Conservation (phyloP, 169 alveolate genomes). For the Toxoplasma gondii region DNA sequence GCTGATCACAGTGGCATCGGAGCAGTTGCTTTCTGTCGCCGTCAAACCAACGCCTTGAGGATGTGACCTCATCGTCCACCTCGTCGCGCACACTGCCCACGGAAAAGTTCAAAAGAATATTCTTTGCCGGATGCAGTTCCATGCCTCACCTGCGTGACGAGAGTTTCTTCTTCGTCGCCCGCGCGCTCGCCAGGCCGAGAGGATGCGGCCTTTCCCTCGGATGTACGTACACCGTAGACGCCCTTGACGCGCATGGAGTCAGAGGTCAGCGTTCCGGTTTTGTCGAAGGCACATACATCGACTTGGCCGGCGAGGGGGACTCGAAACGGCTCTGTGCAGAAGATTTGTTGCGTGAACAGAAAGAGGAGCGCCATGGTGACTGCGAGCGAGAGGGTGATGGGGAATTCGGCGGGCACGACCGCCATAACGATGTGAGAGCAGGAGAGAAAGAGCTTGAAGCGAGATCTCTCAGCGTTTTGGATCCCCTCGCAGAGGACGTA, state of each 20-base stretch:
- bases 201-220: not conserved
- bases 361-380: constrained; percentile 94
- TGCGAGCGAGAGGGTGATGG: constrained; percentile 96
- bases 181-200: not conserved
- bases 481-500: constrained; percentile 87
- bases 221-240: constrained; percentile 68
- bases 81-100: too few relatives aligned
- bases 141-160: not conserved
- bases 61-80: too few relatives aligned
- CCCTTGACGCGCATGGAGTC: constrained; percentile 89
- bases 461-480: constrained; percentile 22
- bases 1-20: too few relatives aligned
- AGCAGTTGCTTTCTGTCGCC: too few relatives aligned
- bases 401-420: constrained; percentile 99
- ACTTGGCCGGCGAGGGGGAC: constrained; percentile 69
- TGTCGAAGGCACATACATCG: constrained; percentile 95
- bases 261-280: constrained; percentile 98
- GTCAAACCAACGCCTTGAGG: too few relatives aligned
- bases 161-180: not conserved
- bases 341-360: constrained; percentile 90
- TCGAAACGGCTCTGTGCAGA: constrained; percentile 97
- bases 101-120: too few relatives aligned
- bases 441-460: constrained; percentile 91
- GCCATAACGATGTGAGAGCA: constrained; percentile 96
- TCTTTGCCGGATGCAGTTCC: too few relatives aligned